Evolutionary conservation across 2,329 filamentous ascomycete species (phyloP).

Genomic region (Ceratocystis harringtonii): DNA sequence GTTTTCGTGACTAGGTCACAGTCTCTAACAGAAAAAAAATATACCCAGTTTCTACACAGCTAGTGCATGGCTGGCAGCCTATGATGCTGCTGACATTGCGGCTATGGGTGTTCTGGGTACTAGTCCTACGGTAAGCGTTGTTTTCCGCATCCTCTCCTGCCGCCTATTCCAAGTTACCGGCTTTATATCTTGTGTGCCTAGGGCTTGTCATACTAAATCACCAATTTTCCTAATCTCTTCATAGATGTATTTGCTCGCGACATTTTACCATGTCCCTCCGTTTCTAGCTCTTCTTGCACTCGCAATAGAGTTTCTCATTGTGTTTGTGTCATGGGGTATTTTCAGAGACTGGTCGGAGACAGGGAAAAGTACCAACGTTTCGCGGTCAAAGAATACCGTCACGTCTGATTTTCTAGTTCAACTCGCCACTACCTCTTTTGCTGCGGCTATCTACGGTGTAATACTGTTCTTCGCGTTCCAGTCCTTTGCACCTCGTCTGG

Average conservation of each 20-base stretch:
- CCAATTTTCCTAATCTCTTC: not conserved
- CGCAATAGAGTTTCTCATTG: slow-evolving; percentile 13
- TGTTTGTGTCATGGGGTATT: not conserved
- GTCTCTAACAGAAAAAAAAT: not conserved
- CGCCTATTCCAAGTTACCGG: too few species aligned
- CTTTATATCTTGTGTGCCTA: not conserved
- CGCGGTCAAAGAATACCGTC: slow-evolving; percentile 53
- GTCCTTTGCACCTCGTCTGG: slow-evolving; percentile 52
- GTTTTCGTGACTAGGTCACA: not conserved
- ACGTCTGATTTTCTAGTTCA: slow-evolving; percentile 47
- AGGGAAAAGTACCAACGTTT: slow-evolving; percentile 27
- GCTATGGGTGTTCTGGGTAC: slow-evolving; percentile 55
- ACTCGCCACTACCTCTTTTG: slow-evolving; percentile 50
- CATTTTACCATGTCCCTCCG: slow-evolving; percentile 59
- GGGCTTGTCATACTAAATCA: not conserved
- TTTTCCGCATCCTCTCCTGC: not conserved
- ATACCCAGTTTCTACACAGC: slow-evolving; percentile 30
- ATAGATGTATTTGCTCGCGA: slow-evolving; percentile 56
- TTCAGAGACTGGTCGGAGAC: not conserved
- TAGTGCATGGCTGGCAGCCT: slow-evolving; percentile 57
- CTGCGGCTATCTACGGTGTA: slow-evolving; percentile 60
- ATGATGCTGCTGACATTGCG: slow-evolving; percentile 57
- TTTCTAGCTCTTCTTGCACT: slow-evolving; percentile 46
- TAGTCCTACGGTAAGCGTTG: slow-evolving; percentile 47
- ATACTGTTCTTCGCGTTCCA: slow-evolving; percentile 53